These are phyloP conservation scores for Eudorina sp. DNA, from an alignment of 139 green algal species.

Conservation along the genomic window DNA sequence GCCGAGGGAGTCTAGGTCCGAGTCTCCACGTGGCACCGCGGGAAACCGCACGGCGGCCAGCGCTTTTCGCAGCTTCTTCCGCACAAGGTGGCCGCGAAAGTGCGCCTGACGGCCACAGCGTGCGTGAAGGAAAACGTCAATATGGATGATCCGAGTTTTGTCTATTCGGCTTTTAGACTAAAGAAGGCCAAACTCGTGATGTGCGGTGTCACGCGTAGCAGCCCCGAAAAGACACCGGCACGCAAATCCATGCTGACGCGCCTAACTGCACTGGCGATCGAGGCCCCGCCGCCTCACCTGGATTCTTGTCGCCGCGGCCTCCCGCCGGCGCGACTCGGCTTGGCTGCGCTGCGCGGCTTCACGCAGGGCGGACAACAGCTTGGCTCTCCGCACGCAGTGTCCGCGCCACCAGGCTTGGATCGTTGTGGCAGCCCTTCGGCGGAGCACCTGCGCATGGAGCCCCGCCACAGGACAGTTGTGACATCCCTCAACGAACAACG, in stretches of 20 bases:
- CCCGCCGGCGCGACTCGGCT: neutral
- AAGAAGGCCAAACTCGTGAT: too few species aligned
- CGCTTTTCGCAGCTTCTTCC: constrained; percentile 4
- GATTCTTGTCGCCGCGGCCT: neutral
- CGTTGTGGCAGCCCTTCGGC: neutral
- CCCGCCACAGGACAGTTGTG: too few species aligned
- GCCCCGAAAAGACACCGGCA: too few species aligned
- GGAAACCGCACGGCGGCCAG: constrained; percentile 1
- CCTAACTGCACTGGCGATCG: too few species aligned
- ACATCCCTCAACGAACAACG: too few species aligned
- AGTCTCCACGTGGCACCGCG: neutral
- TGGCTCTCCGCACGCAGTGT: neutral
- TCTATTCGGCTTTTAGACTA: too few species aligned
- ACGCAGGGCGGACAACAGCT: neutral
- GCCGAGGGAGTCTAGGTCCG: neutral
- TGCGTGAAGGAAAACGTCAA: too few species aligned
- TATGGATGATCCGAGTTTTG: too few species aligned
- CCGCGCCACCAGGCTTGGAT: constrained; percentile 41
- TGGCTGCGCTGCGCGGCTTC: neutral
- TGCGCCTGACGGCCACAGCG: too few species aligned
- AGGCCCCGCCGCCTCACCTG: too few species aligned
- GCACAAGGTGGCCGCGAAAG: constrained; percentile 35
- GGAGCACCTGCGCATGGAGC: neutral
- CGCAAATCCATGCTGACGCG: too few species aligned
- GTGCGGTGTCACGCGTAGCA: too few species aligned